Conservation (phyloP, 2,329 filamentous ascomycete species). For the Pseudogymnoascus sp. region DNA sequence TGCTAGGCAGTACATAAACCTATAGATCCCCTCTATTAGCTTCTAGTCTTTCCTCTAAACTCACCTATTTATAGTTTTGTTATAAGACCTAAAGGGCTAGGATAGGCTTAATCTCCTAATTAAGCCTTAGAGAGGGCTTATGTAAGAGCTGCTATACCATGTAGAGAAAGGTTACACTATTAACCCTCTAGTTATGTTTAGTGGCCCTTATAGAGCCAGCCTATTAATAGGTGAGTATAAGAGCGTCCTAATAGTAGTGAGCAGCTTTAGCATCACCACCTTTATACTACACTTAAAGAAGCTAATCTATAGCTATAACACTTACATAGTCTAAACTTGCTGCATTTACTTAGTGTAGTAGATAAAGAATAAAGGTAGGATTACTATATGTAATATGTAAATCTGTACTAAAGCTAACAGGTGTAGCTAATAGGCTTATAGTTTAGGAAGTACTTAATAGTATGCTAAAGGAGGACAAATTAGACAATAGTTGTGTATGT, state of each 20-base stretch:
- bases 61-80: constrained; percentile 12
- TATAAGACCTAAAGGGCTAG: constrained; percentile 17
- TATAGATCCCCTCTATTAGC: neutral
- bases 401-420: constrained; percentile 1
- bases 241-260: constrained; percentile 29
- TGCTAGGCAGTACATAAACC: constrained; percentile 16
- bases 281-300: constrained; percentile 30
- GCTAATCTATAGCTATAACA: constrained; percentile 30
- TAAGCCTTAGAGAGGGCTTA: constrained; percentile 24
- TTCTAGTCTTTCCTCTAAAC: neutral
- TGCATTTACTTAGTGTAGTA: constrained; percentile 30
- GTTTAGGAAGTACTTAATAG: constrained; percentile 8
- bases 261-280: constrained; percentile 29
- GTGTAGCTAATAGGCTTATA: constrained; percentile 8
- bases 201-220: constrained; percentile 26
- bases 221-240: constrained; percentile 24
- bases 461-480: neutral
- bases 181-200: constrained; percentile 22
- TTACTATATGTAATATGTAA: neutral
- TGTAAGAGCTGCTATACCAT: constrained; percentile 20
- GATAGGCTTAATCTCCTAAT: constrained; percentile 27
- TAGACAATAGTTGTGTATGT: neutral
- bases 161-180: constrained; percentile 11
- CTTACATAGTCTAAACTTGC: constrained; percentile 21
- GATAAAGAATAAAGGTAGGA: constrained; percentile 16